Percentiles rank a stretch among this genome's conserved stretches.
These are phyloP conservation scores for Kickxella alabastrina DNA, from an alignment of 192 early-diverging fungal species.

Conservation along the genomic window DNA sequence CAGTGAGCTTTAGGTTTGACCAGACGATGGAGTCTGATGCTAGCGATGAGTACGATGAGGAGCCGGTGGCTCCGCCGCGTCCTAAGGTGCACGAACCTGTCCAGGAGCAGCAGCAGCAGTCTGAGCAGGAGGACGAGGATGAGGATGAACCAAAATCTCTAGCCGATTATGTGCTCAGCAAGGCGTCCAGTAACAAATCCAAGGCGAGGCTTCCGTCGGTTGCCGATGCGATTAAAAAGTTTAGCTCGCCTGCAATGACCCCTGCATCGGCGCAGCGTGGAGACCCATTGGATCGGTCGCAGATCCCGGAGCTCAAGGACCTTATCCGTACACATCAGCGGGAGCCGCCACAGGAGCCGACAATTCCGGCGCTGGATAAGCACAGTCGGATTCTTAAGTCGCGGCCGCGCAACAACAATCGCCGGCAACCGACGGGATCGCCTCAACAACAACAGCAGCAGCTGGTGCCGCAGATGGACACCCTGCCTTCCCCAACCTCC, in stretches of 20 bases:
- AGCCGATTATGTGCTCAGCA: constrained; percentile 51
- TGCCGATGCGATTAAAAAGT: constrained; percentile 48
- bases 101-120: background rate
- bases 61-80: constrained; percentile 1
- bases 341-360: constrained; percentile 38
- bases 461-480: background rate
- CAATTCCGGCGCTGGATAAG: constrained; percentile 39
- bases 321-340: constrained; percentile 45
- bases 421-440: constrained; percentile 18
- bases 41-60: constrained; percentile 3
- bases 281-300: constrained; percentile 9
- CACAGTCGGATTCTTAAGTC: constrained; percentile 46
- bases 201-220: constrained; percentile 27
- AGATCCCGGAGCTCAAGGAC: constrained; percentile 41
- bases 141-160: constrained; percentile 19
- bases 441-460: constrained; percentile 4
- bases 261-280: too few species aligned
- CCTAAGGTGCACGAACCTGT: background rate
- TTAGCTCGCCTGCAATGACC: too few species aligned
- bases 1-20: constrained; percentile 47
- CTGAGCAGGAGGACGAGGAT: background rate
- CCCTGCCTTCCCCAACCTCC: too few species aligned
- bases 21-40: constrained; percentile 10
- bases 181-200: constrained; percentile 11
- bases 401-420: constrained; percentile 46